phyloP scores from a whole-genome alignment of 1,139 yeast species.

The Debaryomyces singareniensis region DNA sequence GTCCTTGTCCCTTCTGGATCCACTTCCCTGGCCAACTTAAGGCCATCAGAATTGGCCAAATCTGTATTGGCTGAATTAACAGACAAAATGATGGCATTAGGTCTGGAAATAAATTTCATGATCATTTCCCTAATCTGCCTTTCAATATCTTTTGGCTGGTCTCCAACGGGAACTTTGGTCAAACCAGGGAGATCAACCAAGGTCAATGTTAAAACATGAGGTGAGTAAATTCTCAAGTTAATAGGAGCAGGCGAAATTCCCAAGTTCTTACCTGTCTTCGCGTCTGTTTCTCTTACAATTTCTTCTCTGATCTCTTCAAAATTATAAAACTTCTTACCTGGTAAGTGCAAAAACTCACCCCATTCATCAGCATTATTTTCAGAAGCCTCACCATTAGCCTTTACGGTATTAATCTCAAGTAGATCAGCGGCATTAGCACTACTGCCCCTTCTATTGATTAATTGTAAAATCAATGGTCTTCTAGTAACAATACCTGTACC shows the following conservation, averaged over 20 bases:
- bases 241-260: conserved; percentile 94
- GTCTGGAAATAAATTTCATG: conserved; percentile 87
- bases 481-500: conserved; percentile 96
- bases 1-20: conserved; percentile 97
- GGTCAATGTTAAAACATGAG: conserved; percentile 91
- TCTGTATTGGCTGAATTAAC: conserved; percentile 98
- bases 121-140: conserved; percentile 92
- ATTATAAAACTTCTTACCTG: conserved; percentile 80
- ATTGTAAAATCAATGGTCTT: conserved; percentile 81
- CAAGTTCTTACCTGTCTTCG: conserved; percentile 85
- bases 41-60: conserved; percentile 95
- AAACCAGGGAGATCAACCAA: conserved; percentile 96
- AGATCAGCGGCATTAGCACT: conserved; percentile 17
- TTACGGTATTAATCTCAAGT: conserved; percentile 27
- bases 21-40: conserved; percentile 93
- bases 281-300: conserved; percentile 89
- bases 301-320: conserved; percentile 90
- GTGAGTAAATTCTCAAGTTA: conserved; percentile 89
- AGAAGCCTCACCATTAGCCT: conserved; percentile 39
- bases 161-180: conserved; percentile 99
- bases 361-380: conserved; percentile 90
- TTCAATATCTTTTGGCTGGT: conserved; percentile 97
- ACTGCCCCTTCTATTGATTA: conserved; percentile 57
- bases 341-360: conserved; percentile 96
- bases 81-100: conserved; percentile 90